Conservation (phyloP, 768 basidiomycete genomes). For the Termitomyces bulborhizus region DNA sequence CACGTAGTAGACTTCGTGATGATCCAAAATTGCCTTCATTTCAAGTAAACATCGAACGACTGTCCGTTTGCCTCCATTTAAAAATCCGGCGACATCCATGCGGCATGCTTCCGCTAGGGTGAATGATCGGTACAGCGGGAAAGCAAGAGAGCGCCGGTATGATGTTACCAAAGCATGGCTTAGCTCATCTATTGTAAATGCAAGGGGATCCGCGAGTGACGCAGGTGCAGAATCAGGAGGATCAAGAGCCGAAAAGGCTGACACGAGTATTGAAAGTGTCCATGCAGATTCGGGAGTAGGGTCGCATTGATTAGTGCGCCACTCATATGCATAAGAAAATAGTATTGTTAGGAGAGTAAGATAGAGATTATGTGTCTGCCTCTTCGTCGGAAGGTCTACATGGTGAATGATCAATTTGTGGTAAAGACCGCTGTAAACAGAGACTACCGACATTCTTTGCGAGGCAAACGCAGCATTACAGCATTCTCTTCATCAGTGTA, state of each 20-base stretch:
- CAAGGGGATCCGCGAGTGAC: conserved; percentile 12
- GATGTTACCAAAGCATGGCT: conserved; percentile 47
- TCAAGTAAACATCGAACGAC: conserved; percentile 64
- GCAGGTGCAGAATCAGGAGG: conserved; percentile 59
- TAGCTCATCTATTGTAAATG: conserved; percentile 42
- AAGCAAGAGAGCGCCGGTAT: conserved; percentile 69
- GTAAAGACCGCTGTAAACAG: not conserved
- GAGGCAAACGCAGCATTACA: conserved; percentile 52
- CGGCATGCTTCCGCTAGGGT: conserved; percentile 64
- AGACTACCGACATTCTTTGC: conserved; percentile 42
- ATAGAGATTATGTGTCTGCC: conserved; percentile 58
- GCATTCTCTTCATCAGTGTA: conserved; percentile 73
- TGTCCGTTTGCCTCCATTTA: conserved; percentile 55
- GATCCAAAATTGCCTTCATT: conserved; percentile 69
- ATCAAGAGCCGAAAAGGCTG: conserved; percentile 81
- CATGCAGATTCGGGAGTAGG: conserved; percentile 87
- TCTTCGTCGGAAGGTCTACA: conserved; percentile 53
- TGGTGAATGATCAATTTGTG: not conserved
- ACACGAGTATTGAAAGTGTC: conserved; percentile 69
- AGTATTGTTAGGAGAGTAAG: conserved; percentile 65
- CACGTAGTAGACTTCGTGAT: conserved; percentile 83
- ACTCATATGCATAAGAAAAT: conserved; percentile 79
- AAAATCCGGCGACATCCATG: conserved; percentile 51
- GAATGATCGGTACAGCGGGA: conserved; percentile 79
- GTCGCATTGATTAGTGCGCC: conserved; percentile 69